Evolutionary conservation across 306 rosid genomes (phyloP), one percentile per base, ranked within the genome.

Genomic region (Castanospermum australe): DNA sequence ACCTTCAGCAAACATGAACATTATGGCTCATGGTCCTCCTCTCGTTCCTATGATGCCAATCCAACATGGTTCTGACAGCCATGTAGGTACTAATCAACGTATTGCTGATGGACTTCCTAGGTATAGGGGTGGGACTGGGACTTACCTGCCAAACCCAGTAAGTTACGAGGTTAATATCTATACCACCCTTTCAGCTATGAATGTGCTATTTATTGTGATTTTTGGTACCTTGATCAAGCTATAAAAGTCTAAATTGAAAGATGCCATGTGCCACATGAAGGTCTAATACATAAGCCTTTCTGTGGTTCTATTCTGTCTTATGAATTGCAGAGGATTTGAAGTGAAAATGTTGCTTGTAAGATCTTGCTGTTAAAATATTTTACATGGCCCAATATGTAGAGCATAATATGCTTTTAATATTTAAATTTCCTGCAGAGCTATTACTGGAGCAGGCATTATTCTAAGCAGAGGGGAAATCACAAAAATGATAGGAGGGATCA

Each of bases 61-160:
- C 33, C 87, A 67, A 59, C 28, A 57, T 38, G 61, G 67, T 82
- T 72, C 88, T 52, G 85, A 62, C 54, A 81, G 87, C 42, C 81
- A 77, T 39, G 67, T 77, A 2, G 47, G 39, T 71, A 73, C 62
- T 45, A 69, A 84, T 76, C 88, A 71, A 66, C 44, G n/a, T 33
- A 61, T 44, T 80, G 73, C 61, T 7, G 89, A 77, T 62, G 89
- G 82, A 78, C 65, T 75, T 80, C 93, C 96, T 13, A 83, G 89
- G 80, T 61, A 69, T 72, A 91, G 92, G 45, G 60, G 76, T 56
- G 98, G 98, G 65, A 90, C 90, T 36, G 98, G 98, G 24, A 86
- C 97, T 8, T 94, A 81, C 84, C 63, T 90, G 73, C 97, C 97
- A 67, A 84, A 81, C 76, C 91, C 93, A 39, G 79, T 71, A 82